Evolutionary conservation across 192 early-diverging fungal genomes (phyloP).

Genomic region (Anaeromyces robustus): DNA sequence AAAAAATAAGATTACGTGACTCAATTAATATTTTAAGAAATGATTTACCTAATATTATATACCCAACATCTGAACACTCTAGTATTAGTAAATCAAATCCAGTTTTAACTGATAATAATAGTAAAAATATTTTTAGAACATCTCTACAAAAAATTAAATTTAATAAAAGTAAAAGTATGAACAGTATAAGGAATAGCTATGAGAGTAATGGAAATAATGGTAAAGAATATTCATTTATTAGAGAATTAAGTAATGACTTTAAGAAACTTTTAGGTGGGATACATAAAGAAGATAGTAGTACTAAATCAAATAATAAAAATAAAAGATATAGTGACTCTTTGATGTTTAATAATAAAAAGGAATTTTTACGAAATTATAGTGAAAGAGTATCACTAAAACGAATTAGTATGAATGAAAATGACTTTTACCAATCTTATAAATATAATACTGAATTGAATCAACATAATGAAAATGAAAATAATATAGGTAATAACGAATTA

Average conservation of each 20-base stretch:
- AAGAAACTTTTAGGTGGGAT: neutral
- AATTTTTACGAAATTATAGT: no score
- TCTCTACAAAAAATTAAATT: neutral
- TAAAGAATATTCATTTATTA: neutral
- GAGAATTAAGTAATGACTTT: neutral
- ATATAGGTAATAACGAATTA: no score
- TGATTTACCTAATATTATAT: neutral
- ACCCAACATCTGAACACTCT: neutral
- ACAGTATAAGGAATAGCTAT: neutral
- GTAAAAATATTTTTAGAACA: neutral
- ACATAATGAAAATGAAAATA: no score
- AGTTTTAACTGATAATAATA: neutral
- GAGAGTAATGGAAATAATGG: neutral
- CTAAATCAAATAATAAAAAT: no score
- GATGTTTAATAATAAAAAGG: no score
- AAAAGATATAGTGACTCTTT: no score
- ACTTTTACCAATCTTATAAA: no score
- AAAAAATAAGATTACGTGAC: no score
- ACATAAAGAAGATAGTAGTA: neutral
- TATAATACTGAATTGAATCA: no score
- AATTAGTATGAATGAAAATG: no score
- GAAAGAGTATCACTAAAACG: no score
- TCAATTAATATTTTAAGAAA: no score
- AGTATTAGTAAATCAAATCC: neutral
- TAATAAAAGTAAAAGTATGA: neutral